Conservation (phyloP, 768 basidiomycete genomes). For the Naganishia randhawae region DNA sequence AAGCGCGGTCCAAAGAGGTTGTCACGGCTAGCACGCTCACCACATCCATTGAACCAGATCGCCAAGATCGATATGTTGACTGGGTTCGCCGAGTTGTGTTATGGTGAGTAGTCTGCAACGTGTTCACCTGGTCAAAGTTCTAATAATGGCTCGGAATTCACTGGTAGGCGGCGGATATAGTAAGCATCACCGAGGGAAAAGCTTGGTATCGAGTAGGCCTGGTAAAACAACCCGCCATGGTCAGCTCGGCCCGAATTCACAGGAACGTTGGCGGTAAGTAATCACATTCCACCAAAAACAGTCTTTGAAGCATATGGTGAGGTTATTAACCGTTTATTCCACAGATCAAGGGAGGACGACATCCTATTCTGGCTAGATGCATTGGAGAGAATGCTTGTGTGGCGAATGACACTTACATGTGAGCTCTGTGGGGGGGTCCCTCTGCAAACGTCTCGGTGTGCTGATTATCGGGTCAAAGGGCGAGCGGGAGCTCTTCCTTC, state of each 20-base stretch:
- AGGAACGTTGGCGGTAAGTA: conserved; percentile 38
- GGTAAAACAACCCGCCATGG: not conserved
- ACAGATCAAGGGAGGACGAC: conserved; percentile 74
- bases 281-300: not conserved
- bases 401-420: conserved; percentile 86
- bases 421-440: conserved; percentile 35
- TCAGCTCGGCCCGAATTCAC: conserved; percentile 72
- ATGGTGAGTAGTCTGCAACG: conserved; percentile 21
- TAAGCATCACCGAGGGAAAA: not conserved
- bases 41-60: conserved; percentile 55
- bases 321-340: not conserved
- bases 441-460: not conserved
- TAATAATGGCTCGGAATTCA: not conserved
- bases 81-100: conserved; percentile 73
- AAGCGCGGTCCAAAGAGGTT: conserved; percentile 27
- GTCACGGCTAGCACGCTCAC: not conserved
- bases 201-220: not conserved
- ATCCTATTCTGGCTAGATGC: conserved; percentile 77
- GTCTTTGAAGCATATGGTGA: not conserved
- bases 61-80: conserved; percentile 85
- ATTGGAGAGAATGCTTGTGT: conserved; percentile 68
- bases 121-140: not conserved
- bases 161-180: conserved; percentile 1
- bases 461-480: conserved; percentile 2
- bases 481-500: conserved; percentile 54